Evolutionary conservation across 2,329 filamentous ascomycete species (phyloP).

Genomic region (Emergomyces africanus): DNA sequence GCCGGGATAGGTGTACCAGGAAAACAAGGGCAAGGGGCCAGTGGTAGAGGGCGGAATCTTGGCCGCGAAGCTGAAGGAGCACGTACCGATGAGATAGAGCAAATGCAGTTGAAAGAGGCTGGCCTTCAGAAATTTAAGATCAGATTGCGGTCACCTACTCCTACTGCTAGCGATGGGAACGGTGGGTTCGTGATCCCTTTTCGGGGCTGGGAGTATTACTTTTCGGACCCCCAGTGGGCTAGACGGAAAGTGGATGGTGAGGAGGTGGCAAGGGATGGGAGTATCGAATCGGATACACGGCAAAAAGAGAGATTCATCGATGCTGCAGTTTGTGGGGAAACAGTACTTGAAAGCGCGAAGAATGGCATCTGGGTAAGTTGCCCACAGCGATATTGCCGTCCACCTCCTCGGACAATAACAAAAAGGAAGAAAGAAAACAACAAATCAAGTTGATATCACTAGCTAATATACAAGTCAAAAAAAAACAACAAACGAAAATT

Average conservation of each 20-base stretch:
- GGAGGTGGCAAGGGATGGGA: no score
- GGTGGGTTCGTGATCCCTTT: conserved; percentile 29
- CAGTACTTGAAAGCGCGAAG: conserved; percentile 20
- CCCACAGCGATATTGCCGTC: background rate
- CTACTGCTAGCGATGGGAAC: conserved; percentile 16
- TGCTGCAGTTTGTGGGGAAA: conserved; percentile 23
- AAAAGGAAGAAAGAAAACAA: background rate
- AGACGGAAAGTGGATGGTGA: conserved; percentile 9
- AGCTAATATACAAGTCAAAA: background rate
- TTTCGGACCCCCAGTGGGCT: conserved; percentile 21
- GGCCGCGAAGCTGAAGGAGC: background rate
- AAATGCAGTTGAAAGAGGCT: background rate
- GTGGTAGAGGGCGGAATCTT: background rate
- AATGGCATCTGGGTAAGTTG: conserved; percentile 23
- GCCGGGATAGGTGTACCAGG: background rate
- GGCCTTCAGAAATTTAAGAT: conserved; percentile 27
- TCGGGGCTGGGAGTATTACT: conserved; percentile 31
- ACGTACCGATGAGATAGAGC: background rate
- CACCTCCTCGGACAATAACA: background rate
- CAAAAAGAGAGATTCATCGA: conserved; percentile 17
- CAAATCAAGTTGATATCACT: background rate
- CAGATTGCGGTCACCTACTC: conserved; percentile 27
- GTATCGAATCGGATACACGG: background rate
- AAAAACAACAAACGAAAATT: no score
- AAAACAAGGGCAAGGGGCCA: background rate